phyloP scores from a whole-genome alignment of 768 basidiomycete species.

The Cystobasidium onofrii region DNA sequence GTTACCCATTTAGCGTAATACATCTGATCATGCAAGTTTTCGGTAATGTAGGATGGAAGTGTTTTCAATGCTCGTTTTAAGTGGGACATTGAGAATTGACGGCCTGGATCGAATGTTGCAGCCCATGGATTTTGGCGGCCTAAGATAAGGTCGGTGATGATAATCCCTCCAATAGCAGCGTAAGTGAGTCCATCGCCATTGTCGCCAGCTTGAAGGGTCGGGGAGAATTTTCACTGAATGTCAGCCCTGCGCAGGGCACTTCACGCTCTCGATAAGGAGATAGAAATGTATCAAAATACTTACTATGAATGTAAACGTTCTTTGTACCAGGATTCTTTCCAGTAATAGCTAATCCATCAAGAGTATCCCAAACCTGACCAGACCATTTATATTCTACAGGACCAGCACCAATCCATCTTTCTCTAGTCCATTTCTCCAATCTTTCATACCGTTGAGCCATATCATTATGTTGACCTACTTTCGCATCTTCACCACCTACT shows the following conservation, averaged over 20 bases:
- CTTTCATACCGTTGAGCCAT: background rate
- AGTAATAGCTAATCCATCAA: background rate
- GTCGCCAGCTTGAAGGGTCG: background rate
- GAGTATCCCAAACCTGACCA: background rate
- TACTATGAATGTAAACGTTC: conserved; percentile 8
- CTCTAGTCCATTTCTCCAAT: conserved; percentile 1
- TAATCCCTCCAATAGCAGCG: background rate
- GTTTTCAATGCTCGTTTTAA: background rate
- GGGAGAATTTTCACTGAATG: too few relatives aligned
- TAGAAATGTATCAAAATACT: background rate
- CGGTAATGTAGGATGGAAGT: background rate
- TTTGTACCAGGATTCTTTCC: background rate
- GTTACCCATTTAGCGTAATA: background rate
- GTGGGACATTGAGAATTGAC: conserved; percentile 7
- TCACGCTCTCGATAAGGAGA: background rate
- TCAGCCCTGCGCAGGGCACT: background rate
- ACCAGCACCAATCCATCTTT: background rate
- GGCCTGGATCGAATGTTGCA: background rate
- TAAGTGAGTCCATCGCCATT: background rate
- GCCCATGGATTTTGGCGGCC: background rate
- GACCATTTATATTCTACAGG: background rate
- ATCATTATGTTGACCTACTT: conserved; percentile 4
- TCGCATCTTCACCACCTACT: background rate
- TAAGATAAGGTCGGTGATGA: background rate
- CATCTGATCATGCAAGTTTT: background rate